Evolutionary conservation across 73 alveolate genomes (phyloP), one percentile per base, ranked within the genome.

Genomic region (Paramecium biaurelia): DNA sequence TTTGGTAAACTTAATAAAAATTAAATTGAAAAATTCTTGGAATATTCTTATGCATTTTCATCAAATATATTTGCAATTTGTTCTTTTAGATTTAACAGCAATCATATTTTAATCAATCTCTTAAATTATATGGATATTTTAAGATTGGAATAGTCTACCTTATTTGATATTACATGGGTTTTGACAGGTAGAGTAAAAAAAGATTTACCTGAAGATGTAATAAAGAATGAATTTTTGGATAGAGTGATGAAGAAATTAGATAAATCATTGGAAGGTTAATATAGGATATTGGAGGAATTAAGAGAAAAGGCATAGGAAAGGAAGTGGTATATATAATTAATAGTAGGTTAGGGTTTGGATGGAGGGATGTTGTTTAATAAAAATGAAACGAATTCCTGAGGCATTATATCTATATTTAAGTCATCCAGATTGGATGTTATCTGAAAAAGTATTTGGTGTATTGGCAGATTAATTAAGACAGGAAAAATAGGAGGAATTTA

Each of bases 141-240:
- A 10, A 74, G 87, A 34, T 8, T 14, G 18, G 57, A 32, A 74
- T 14, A 74, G 20, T 35, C 41, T 5, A 28, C 87, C 6, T 35
- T 32, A n/a, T 74, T 74, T n/a, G 87, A 74, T 21, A 74, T 74
- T 14, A 32, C 59, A 4, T 74, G 87, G 87, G 87, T 74, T 0
- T 6, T 74, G 8, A 74, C 38, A 38, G 87, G 87, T 6, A 74
- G 87, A 74, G 87, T 74, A 12, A 5, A 74, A 35, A 74, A 74
- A 10, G 87, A 74, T 37, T 35, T 74, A 9, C 87, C 87, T 10
- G 30, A 11, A 0, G 87, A 74, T 10, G 14, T 74, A 20, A 74
- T 74, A 14, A 35, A 37, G 47, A 74, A 74, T 74, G 87, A 74
- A 53, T 74, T 74, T 38, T 35, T 74, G 59, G 41, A 30, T 12